A percentile compares a stretch with the other conserved stretches of the same genome.
Evolutionary conservation across 2,329 filamentous ascomycete species (phyloP).

Genomic region (Epichloe gansuensis): DNA sequence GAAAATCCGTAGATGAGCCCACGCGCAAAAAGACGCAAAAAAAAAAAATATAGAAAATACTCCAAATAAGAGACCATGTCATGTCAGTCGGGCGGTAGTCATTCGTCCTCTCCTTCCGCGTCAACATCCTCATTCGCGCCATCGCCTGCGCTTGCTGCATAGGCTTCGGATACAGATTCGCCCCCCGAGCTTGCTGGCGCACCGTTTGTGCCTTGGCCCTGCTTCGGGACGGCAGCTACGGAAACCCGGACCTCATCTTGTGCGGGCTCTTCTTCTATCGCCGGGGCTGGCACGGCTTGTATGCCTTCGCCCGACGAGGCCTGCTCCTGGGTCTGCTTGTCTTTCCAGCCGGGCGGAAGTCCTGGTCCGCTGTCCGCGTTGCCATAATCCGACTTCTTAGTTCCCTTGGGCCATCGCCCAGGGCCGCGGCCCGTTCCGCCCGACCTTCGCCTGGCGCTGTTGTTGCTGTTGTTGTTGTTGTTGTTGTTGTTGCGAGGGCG

Average conservation of each 20-base stretch:
- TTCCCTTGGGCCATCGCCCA: slow-evolving; percentile 54
- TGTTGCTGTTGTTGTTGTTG: slow-evolving; percentile 16
- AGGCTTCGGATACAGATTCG: background rate
- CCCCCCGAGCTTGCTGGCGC: slow-evolving; percentile 3
- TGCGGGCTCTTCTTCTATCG: slow-evolving; percentile 14
- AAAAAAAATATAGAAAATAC: background rate
- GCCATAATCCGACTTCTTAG: slow-evolving; percentile 55
- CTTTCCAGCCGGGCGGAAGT: slow-evolving; percentile 43
- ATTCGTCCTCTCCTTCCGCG: slow-evolving; percentile 1
- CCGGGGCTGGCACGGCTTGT: slow-evolving; percentile 6
- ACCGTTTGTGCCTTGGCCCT: slow-evolving; percentile 10
- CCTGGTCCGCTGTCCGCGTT: slow-evolving; percentile 54
- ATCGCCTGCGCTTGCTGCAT: background rate
- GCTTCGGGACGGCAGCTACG: slow-evolving; percentile 12
- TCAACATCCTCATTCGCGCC: background rate
- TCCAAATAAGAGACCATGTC: background rate
- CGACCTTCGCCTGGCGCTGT: slow-evolving; percentile 36
- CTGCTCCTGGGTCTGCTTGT: slow-evolving; percentile 14
- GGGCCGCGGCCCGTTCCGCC: slow-evolving; percentile 53
- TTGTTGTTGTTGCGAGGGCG: slow-evolving; percentile 26
- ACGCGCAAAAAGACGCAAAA: background rate
- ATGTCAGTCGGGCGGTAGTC: background rate
- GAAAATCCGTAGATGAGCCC: background rate
- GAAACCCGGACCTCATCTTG: slow-evolving; percentile 22
- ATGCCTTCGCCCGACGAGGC: slow-evolving; percentile 8